Conservation (phyloP, 1,284 basidiomycete species). For the Ustilago nuda region DNA sequence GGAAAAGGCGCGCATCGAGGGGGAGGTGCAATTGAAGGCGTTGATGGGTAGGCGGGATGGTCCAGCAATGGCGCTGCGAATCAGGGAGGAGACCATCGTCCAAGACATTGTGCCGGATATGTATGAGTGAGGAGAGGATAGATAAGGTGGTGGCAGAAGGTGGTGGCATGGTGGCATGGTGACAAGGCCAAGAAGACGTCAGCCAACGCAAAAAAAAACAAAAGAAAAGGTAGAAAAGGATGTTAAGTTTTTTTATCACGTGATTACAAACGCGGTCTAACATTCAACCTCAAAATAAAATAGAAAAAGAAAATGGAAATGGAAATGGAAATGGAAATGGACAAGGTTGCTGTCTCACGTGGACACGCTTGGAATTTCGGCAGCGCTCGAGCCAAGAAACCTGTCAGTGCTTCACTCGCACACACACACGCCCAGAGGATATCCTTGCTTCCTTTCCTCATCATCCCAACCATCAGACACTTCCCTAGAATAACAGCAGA, state of each 20-base stretch:
- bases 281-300: not conserved
- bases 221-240: too few relatives aligned
- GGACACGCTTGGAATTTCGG: not conserved
- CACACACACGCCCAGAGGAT: not conserved
- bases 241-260: too few relatives aligned
- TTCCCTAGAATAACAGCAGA: too few relatives aligned
- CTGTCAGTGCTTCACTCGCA: not conserved
- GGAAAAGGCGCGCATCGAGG: slow-evolving; percentile 53
- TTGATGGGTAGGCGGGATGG: slow-evolving; percentile 26
- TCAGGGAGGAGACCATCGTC: slow-evolving; percentile 17
- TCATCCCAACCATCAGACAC: not conserved
- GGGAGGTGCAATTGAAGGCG: not conserved
- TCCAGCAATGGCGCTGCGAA: slow-evolving; percentile 28
- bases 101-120: slow-evolving; percentile 18
- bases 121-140: not conserved
- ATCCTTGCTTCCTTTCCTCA: not conserved
- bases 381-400: not conserved
- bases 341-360: not conserved
- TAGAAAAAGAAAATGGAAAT: not conserved
- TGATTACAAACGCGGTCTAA: not conserved
- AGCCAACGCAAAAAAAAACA: slow-evolving; percentile 1
- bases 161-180: not conserved
- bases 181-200: not conserved
- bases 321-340: not conserved
- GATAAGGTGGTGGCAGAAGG: not conserved